Conservation (phyloP, 305 asterid species). For the Ilex paraguariensis region DNA sequence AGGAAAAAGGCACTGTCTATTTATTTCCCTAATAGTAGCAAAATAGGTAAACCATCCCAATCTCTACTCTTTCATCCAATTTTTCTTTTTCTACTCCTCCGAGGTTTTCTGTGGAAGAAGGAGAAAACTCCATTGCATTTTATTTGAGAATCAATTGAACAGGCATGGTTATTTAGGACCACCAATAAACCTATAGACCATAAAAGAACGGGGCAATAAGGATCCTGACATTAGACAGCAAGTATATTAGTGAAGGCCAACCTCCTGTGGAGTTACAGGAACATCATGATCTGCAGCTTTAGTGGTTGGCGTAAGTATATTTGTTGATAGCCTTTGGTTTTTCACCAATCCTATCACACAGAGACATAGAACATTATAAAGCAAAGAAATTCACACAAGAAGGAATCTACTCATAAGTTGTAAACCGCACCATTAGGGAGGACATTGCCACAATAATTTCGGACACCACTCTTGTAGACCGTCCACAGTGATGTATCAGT, state of each 20-base stretch:
- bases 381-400: conserved; percentile 3
- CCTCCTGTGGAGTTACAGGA: conserved; percentile 88
- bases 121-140: too few relatives aligned
- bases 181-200: too few relatives aligned
- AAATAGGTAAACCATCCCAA: too few relatives aligned
- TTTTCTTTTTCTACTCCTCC: too few relatives aligned
- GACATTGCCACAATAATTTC: conserved; percentile 80
- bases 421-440: conserved; percentile 79
- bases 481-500: conserved; percentile 97
- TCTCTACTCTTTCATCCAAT: too few relatives aligned
- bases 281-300: conserved; percentile 95
- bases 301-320: conserved; percentile 86
- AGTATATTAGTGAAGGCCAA: conserved; percentile 15
- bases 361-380: background rate
- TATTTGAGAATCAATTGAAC: too few relatives aligned
- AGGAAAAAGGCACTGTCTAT: too few relatives aligned
- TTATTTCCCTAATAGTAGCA: too few relatives aligned
- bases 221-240: background rate
- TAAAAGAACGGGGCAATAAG: background rate
- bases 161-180: too few relatives aligned
- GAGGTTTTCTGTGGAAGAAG: too few relatives aligned
- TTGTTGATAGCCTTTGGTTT: conserved; percentile 63
- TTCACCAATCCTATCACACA: conserved; percentile 65
- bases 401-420: conserved; percentile 4
- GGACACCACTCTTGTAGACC: conserved; percentile 71